phyloP scores from a whole-genome alignment of 1,139 yeast species.

The Lizanozyma gosingica region DNA sequence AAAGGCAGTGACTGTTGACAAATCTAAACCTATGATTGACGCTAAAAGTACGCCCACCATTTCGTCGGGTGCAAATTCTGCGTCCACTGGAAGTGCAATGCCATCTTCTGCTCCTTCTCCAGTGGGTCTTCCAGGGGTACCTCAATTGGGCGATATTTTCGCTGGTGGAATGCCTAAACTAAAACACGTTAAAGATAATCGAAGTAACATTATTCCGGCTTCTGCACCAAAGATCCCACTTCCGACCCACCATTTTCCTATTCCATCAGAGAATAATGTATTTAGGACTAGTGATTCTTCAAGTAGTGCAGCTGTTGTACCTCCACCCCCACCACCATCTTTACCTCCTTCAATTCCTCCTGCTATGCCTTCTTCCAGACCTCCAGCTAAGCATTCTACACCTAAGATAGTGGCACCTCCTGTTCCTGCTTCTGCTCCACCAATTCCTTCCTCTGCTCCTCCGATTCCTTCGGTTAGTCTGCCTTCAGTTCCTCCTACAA shows the following conservation, averaged over 20 bases:
- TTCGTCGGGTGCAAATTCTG: slow-evolving; percentile 8
- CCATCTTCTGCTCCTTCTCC: slow-evolving; percentile 6
- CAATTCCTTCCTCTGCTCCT: slow-evolving; percentile 7
- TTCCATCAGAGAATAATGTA: slow-evolving; percentile 8
- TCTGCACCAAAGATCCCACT: slow-evolving; percentile 29
- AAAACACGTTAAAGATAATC: slow-evolving; percentile 43
- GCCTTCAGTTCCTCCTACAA: slow-evolving; percentile 7
- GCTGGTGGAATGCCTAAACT: slow-evolving; percentile 86
- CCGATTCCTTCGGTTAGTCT: slow-evolving; percentile 7
- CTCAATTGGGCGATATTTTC: slow-evolving; percentile 69
- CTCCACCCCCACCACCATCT: slow-evolving; percentile 10
- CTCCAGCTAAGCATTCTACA: slow-evolving; percentile 2
- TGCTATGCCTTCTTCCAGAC: slow-evolving; percentile 3
- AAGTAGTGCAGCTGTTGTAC: slow-evolving; percentile 8
- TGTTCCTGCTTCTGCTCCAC: slow-evolving; percentile 10
- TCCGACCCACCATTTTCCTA: slow-evolving; percentile 9
- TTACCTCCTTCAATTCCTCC: slow-evolving; percentile 9
- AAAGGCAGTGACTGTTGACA: slow-evolving; percentile 52
- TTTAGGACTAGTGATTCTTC: slow-evolving; percentile 9
- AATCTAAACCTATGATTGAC: slow-evolving; percentile 35
- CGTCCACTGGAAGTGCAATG: slow-evolving; percentile 3
- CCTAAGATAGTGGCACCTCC: slow-evolving; percentile 9
- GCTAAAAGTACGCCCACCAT: slow-evolving; percentile 11
- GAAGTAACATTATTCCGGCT: slow-evolving; percentile 34
- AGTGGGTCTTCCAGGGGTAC: slow-evolving; percentile 29